Base-by-base conservation (phyloP, 1,284 basidiomycete species). In the Boletus sp. region DNA sequence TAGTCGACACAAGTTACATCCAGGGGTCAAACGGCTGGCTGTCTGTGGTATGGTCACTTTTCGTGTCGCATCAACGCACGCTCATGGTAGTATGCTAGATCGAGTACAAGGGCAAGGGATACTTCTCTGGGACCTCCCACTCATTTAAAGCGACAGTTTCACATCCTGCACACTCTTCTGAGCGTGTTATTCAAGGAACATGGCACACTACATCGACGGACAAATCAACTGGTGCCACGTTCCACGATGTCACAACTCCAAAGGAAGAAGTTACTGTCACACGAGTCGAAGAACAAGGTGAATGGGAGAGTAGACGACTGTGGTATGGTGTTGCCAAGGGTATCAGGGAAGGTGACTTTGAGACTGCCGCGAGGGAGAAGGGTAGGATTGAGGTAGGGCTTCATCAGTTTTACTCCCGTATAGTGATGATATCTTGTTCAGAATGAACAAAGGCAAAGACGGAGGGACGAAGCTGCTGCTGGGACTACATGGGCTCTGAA, bases 21-120 rank as follows among this genome's bases (percentile, higher is more conserved):
- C 80, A 91, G 61, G 83, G 82, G 43, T 86, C 85, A 36, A 82
- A 87, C 10, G 88, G 88, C 25, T 84, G 77, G 71, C 68, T 79
- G 20, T 78, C 84, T 14, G 76, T 78, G 44, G 79, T 87, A 61
- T 57, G 73, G 54, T 29, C 27, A 33, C 19, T 22, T 2, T 29
- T 20, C 13, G 1, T 14, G 9, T 38, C 7, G 2, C 27, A 8
- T 16, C n/a, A 46, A 12, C 7, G 10, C 20, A 38, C n/a, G 16
- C 27, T 49, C 19, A 65, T 25, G n/a, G 27, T 36, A 3, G 34
- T 22, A 12, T 23, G 29, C 19, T 14, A 80, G 76, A 84, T 94
- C 65, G 88, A 92, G 59, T 98, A 96, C 79, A 90, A 92, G 61
- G 95, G 94, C 69, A 93, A 92, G 62, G 95, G 91, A 29, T 97